Percentiles rank a stretch among this genome's conserved stretches.
Evolutionary conservation across 176 grass and related monocot species (phyloP).

Genomic region (Zoysia pacifica): DNA sequence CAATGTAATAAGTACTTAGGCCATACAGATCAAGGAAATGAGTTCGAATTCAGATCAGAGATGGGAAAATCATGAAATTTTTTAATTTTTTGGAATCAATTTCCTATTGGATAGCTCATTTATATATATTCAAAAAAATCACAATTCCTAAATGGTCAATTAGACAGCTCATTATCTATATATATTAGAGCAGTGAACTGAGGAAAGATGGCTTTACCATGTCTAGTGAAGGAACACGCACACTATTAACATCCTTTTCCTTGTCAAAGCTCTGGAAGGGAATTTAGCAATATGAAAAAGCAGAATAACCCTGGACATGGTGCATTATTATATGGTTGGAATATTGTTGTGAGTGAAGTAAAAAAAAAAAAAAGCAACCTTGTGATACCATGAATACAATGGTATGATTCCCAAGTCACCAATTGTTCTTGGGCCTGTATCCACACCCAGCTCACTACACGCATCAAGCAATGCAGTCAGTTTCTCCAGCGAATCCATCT

Average conservation of each 20-base stretch:
- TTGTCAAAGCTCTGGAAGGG: conserved; percentile 89
- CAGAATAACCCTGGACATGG: conserved; percentile 4
- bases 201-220: conserved; percentile 56
- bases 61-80: not conserved
- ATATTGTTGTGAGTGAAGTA: conserved; percentile 3
- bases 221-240: conserved; percentile 83
- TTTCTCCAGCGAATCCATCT: conserved; percentile 97
- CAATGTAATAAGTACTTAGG: not conserved
- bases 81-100: not conserved
- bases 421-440: conserved; percentile 75
- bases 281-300: conserved; percentile 44
- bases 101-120: not conserved
- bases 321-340: conserved; percentile 1
- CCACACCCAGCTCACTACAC: conserved; percentile 87
- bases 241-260: conserved; percentile 79
- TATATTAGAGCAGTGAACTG: not conserved
- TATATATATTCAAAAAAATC: not conserved
- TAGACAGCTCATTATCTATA: not conserved
- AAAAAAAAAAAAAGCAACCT: conserved; percentile 49
- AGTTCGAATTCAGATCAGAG: not conserved
- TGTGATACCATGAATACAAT: conserved; percentile 97
- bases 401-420: conserved; percentile 93
- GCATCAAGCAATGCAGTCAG: conserved; percentile 95
- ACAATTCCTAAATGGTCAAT: not conserved
- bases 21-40: not conserved